phyloP scores from a whole-genome alignment of 208 protist genomes.

The Trypanosoma grayi region DNA sequence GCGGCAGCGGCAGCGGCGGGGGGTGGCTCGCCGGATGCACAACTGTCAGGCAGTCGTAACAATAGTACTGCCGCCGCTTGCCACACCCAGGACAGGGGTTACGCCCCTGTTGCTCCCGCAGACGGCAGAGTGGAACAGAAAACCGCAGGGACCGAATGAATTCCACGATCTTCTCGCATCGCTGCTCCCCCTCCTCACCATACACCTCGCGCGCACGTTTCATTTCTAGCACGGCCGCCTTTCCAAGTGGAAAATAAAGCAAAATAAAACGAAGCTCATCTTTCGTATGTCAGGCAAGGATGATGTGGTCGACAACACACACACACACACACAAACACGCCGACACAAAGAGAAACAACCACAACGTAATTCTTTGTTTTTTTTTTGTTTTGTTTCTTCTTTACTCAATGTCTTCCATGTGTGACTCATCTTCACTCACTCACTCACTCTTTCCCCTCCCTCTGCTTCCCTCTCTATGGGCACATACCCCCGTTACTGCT shows the following conservation, averaged over 20 bases:
- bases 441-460: too few species aligned
- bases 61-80: slow-evolving; percentile 81
- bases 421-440: too few species aligned
- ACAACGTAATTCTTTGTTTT: too few species aligned
- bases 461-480: neutral
- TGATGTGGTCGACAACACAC: too few species aligned
- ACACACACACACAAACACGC: too few species aligned
- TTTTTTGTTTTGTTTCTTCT: too few species aligned
- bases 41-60: slow-evolving; percentile 87
- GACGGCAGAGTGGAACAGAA: slow-evolving; percentile 54
- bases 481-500: slow-evolving; percentile 15
- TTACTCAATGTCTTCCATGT: too few species aligned
- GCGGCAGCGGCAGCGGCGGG: slow-evolving; percentile 59
- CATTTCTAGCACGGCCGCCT: too few species aligned
- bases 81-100: slow-evolving; percentile 69
- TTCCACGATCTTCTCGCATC: slow-evolving; percentile 42
- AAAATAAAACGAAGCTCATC: slow-evolving; percentile 7
- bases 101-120: slow-evolving; percentile 63
- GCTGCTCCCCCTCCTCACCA: slow-evolving; percentile 51
- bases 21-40: slow-evolving; percentile 84
- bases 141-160: slow-evolving; percentile 78
- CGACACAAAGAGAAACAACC: too few species aligned
- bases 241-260: slow-evolving; percentile 5
- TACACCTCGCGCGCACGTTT: slow-evolving; percentile 75
- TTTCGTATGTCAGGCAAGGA: too few species aligned